Evolutionary conservation across 2,329 filamentous ascomycete species (phyloP), one percentile per base, ranked within the genome.

Genomic region (Hypoxylon sp.): DNA sequence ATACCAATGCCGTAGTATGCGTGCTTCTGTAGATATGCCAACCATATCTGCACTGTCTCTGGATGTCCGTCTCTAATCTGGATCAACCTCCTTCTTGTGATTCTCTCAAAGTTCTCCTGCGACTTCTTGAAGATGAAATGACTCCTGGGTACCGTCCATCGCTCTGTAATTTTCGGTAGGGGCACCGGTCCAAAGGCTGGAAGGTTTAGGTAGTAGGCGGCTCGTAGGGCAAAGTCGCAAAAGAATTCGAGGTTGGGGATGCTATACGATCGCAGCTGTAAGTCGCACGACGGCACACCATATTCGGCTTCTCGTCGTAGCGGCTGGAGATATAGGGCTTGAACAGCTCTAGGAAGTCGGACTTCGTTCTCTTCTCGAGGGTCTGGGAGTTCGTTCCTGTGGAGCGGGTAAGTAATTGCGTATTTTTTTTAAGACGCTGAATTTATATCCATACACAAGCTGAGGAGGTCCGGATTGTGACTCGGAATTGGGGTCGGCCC

Each of bases 91-190:
- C 94, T 88, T 74, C 94, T 80, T 0, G 96, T 99, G 65, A 96
- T 90, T 58, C 96, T 87, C 82, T 98, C 95, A 76, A 97, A 99
- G 80, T 99, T 99, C 82, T 99, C 96, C 80, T 99, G 94, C 37
- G 89, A 91, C 82, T 99, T 99, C 82, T 98, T 99, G 84, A 93
- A 92, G 71, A 97, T 93, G 83, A 99, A 99, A 78, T 92, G 91
- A 75, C 88, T 88, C 74, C 89, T 88, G 8, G 94, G 93, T 1
- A 98, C 94, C 0, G 96, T 98, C 96, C 96, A 99, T 74, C 94
- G 88, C 83, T 99, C 93, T 14, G 88, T 91, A 70, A 95, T 93
- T 62, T 91, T 89, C 1, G 96, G 96, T 16, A 99, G 83, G 9
- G 95, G 93, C 5, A 96, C 84, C 5, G 96, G 94, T 0, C 96